phyloP scores from a whole-genome alignment of 2,329 filamentous ascomycete genomes.

The Nannizzia gypsea region DNA sequence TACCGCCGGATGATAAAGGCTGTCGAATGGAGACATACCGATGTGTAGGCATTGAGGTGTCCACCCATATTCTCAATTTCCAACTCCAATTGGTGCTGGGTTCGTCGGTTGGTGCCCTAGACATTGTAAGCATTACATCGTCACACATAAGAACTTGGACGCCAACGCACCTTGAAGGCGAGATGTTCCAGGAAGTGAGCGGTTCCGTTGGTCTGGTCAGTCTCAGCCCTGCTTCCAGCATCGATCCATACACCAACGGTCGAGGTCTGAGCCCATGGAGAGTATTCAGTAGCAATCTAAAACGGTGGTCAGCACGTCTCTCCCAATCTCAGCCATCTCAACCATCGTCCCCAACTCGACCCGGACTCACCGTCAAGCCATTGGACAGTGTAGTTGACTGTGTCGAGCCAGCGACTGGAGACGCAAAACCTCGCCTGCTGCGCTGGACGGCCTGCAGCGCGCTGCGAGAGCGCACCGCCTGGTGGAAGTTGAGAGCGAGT shows the following conservation, averaged over 20 bases:
- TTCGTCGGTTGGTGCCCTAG: slow-evolving; percentile 79
- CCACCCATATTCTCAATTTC: slow-evolving; percentile 99
- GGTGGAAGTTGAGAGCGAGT: slow-evolving; percentile 88
- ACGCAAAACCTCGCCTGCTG: slow-evolving; percentile 78
- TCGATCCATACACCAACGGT: slow-evolving; percentile 99
- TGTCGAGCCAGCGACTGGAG: slow-evolving; percentile 67
- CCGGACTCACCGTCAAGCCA: slow-evolving; percentile 66
- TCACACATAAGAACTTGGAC: background rate
- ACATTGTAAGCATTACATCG: slow-evolving; percentile 4
- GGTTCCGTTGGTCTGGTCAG: slow-evolving; percentile 95
- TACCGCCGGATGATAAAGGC: background rate
- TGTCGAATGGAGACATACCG: slow-evolving; percentile 49
- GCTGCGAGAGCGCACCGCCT: slow-evolving; percentile 77
- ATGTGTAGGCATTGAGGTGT: slow-evolving; percentile 98
- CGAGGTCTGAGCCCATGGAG: slow-evolving; percentile 94
- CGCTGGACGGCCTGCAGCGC: slow-evolving; percentile 67
- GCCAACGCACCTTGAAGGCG: slow-evolving; percentile 77
- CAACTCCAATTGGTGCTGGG: slow-evolving; percentile 93
- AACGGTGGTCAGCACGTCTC: slow-evolving; percentile 21
- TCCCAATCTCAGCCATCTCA: background rate
- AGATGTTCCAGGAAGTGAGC: slow-evolving; percentile 99
- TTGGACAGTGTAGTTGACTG: slow-evolving; percentile 95
- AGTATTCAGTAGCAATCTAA: slow-evolving; percentile 95
- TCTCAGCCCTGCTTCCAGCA: slow-evolving; percentile 95
- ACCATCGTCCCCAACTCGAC: slow-evolving; percentile 15